These are phyloP conservation scores for Yamadazyma taylorii DNA, from an alignment of 1,139 yeast species.

Conservation along the genomic window DNA sequence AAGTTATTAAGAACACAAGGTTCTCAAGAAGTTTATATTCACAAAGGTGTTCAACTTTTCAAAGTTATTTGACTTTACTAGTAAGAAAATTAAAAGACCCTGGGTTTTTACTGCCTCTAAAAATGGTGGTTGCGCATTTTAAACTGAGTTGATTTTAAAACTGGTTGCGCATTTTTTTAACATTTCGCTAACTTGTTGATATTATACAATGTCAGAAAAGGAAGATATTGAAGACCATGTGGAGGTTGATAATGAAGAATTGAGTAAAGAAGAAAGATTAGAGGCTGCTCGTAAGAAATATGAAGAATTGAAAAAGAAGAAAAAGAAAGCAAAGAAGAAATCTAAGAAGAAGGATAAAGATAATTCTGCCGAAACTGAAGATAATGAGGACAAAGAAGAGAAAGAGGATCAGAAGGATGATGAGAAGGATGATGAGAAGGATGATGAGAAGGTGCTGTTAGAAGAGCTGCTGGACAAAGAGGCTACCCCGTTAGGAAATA, in stretches of 20 bases:
- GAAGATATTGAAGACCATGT: constrained; percentile 5
- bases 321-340: constrained; percentile 25
- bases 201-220: constrained; percentile 11
- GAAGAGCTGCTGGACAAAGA: no score
- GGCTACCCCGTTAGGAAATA: no score
- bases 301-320: constrained; percentile 63
- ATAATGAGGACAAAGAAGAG: constrained; percentile 33
- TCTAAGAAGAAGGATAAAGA: constrained; percentile 13
- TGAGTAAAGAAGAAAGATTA: constrained; percentile 53
- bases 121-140: no score
- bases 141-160: no score
- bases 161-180: no score
- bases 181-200: no score
- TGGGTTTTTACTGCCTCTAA: no score
- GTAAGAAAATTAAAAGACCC: no score
- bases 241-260: constrained; percentile 21
- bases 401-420: constrained; percentile 12
- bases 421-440: constrained; percentile 10
- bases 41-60: no score
- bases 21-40: no score
- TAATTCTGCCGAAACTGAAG: constrained; percentile 33
- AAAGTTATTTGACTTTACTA: no score
- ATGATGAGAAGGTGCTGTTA: constrained; percentile 4
- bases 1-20: no score
- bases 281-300: constrained; percentile 66